Evolutionary conservation across 176 grass and related monocot species (phyloP), one percentile per base, ranked within the genome.

Genomic region (Metroxylon sagu): DNA sequence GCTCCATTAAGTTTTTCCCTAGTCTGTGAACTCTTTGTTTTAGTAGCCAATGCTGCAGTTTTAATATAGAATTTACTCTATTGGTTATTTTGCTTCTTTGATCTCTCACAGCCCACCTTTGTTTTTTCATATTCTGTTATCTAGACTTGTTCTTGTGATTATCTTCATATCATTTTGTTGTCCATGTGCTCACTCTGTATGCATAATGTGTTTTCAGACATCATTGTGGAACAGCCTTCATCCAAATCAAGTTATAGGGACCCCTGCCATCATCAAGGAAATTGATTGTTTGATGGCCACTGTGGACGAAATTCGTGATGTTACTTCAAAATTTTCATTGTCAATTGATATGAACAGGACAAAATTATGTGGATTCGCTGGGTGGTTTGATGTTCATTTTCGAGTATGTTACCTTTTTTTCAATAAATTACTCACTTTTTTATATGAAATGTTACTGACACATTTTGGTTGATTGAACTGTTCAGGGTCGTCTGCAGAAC

Each of bases 331-430:
- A 5, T 73, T 89, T 69, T 68, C 63, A 14, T 59, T 80, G 49
- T 71, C 88, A 43, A 86, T 98, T 58, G 83, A 52, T 62, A 14
- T 65, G 60, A 88, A 89, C 54, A 83, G 65, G 71, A 59, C 82
- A 73, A 85, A 82, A 68, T 25, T 89, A 51, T 84, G 82, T 68
- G 88, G 84, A 68, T 66, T 88, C 19, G 88, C 94, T 78, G 94
- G 94, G 59, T 98, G 94, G 94, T 98, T 98, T 52, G 94, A 98
- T 92, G 88, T 93, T 67, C 88, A 98, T 73, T 98, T 98, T 76
- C 80, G 72, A 63, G 93, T 92, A 89, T 70, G 79, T 71, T 49
- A 35, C 3, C 0, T 50, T 43, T 43, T 43, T 43, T 10, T 14
- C 21, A 43, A 43, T 43, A 43, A 43, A 43, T 43, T 43, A 43